A percentile compares a stretch with the other conserved stretches of the same genome.
Conservation (phyloP, 192 early-diverging fungal genomes). For the Backusella psychrophila region DNA sequence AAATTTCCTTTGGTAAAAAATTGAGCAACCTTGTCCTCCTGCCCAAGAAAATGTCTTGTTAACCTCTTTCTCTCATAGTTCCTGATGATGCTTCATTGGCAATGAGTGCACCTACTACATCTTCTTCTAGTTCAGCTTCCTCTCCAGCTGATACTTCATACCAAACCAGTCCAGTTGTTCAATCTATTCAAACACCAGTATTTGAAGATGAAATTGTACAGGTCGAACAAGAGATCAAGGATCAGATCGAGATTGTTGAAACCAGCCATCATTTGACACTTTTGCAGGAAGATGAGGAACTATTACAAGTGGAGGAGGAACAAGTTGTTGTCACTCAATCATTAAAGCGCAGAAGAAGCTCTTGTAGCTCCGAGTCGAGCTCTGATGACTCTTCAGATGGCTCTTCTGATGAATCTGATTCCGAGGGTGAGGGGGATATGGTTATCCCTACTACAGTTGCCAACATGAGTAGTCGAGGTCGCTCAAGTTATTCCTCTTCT, state of each 20-base stretch:
- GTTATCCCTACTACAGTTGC: slow-evolving; percentile 16
- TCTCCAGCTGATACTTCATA: slow-evolving; percentile 2
- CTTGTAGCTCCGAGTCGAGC: slow-evolving; percentile 5
- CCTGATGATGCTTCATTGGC: slow-evolving; percentile 2
- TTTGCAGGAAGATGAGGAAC: background rate
- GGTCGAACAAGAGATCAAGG: background rate
- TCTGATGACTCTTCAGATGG: background rate
- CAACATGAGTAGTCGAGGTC: background rate
- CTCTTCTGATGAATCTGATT: background rate
- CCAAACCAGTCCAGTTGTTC: slow-evolving; percentile 3
- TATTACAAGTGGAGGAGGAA: background rate
- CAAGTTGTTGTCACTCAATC: background rate
- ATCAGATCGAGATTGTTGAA: background rate
- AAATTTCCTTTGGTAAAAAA: slow-evolving; percentile 35
- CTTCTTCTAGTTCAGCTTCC: slow-evolving; percentile 11
- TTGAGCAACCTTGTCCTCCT: no score
- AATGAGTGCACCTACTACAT: slow-evolving; percentile 17
- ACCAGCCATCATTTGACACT: background rate
- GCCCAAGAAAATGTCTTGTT: background rate
- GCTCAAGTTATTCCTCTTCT: slow-evolving; percentile 7
- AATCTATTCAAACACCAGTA: background rate
- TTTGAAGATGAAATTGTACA: background rate
- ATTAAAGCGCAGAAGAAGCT: slow-evolving; percentile 21
- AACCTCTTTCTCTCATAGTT: background rate
- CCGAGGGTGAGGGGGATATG: slow-evolving; percentile 3